Conservation (phyloP, 768 basidiomycete species). For the Pisolithus tinctorius region DNA sequence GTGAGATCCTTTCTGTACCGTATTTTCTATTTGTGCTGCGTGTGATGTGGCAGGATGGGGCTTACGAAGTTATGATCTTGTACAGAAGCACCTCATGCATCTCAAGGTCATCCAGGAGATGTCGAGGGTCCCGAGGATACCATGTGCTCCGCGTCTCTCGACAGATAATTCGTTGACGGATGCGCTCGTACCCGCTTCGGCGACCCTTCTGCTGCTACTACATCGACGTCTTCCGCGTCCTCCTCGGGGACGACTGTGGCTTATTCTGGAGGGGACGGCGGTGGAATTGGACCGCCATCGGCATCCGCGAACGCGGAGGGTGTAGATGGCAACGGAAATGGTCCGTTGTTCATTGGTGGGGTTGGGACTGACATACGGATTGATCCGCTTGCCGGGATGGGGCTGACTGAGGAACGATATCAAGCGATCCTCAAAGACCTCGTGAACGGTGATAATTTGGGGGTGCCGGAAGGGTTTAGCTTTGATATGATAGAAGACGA, state of each 20-base stretch:
- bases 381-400: constrained; percentile 84
- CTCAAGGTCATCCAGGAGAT: constrained; percentile 82
- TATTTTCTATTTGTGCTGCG: too few species aligned
- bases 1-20: constrained; percentile 28
- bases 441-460: constrained; percentile 56
- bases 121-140: constrained; percentile 53
- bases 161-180: constrained; percentile 50
- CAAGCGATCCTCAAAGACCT: constrained; percentile 68
- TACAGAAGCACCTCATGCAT: constrained; percentile 80
- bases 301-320: not conserved
- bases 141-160: constrained; percentile 55
- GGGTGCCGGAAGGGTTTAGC: constrained; percentile 22
- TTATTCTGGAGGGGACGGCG: constrained; percentile 12
- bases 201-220: not conserved
- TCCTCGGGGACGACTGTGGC: constrained; percentile 24
- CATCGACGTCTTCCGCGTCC: not conserved
- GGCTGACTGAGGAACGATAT: constrained; percentile 86
- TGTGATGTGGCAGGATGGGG: too few species aligned
- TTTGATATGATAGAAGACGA: constrained; percentile 10
- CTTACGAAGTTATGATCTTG: not conserved
- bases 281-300: not conserved
- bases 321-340: not conserved
- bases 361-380: constrained; percentile 43
- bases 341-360: constrained; percentile 18
- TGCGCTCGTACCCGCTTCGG: constrained; percentile 40